Percentiles rank a stretch among this genome's conserved stretches.
Evolutionary conservation across 352 stramenopile species (phyloP).

Genomic region (Pythium rishiriense): DNA sequence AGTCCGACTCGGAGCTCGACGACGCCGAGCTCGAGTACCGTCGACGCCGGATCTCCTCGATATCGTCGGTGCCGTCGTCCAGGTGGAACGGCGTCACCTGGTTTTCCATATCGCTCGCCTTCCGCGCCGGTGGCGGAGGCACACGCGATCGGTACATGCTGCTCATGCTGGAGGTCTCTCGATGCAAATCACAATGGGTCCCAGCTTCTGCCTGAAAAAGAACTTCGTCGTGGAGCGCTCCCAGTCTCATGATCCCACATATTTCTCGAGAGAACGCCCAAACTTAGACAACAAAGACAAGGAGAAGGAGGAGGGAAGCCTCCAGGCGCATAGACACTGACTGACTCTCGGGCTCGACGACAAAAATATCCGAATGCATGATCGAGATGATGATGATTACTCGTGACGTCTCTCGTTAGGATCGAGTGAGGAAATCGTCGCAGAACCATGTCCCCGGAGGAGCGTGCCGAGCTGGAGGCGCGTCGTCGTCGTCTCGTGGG

Average conservation of each 20-base stretch:
- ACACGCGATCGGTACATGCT: background rate
- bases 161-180: background rate
- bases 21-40: conserved; percentile 37
- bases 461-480: conserved; percentile 36
- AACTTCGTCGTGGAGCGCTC: no score
- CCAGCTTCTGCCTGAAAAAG: background rate
- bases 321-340: no score
- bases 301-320: no score
- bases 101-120: conserved; percentile 32
- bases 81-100: conserved; percentile 62
- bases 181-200: background rate
- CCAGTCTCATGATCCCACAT: no score
- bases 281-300: no score
- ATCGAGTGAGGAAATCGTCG: no score
- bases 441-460: conserved; percentile 20
- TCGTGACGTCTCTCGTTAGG: no score
- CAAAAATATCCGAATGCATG: no score
- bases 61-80: conserved; percentile 45
- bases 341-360: no score
- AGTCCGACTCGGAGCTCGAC: conserved; percentile 20
- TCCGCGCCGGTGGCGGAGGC: background rate
- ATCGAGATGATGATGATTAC: no score
- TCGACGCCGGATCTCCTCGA: conserved; percentile 38
- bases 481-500: conserved; percentile 44
- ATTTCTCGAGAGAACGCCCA: no score